Base-by-base conservation (phyloP, 192 early-diverging fungal species). In the Physocladia obscura region DNA sequence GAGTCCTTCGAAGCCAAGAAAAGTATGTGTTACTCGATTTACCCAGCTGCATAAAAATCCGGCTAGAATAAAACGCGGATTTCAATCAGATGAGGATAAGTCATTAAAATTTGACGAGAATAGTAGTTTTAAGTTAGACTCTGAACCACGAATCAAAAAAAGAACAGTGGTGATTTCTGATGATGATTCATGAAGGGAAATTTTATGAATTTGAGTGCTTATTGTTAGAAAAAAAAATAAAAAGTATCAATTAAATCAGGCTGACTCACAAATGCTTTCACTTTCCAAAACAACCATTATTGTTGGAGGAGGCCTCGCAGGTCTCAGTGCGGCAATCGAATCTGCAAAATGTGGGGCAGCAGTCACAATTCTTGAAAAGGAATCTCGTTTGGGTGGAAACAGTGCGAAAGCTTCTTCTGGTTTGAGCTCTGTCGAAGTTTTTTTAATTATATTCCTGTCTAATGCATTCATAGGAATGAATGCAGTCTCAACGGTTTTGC, bases 341-440 rank as follows among this genome's bases (percentile, higher is more conserved):
- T 86, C 69, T 3, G 54, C 54, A 13, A 13, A 26, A 49, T 22
- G n/a, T 24, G 69, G 69, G 2, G 83, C 81, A 24, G 85, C 84
- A 27, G 88, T 91, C 65, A 73, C 87, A 39, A 68, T 91, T n/a
- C 62, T 90, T 27, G 88, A 90, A 60, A 90, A 90, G 76, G 86
- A 89, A 70, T 75, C 85, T 61, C 84, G 85, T 70, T 78, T 89
- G 62, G 74, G 74, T 2, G 93, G 93, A 26, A 94, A 93, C 84
- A 91, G 89, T 24, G 90, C 90, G 58, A 94, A 93, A 78, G 93
- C 93, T 21, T 91, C 92, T 8, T 93, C 92, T 1, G 93, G 93
- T 54, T 91, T 90, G n/a, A n/a, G n/a, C n/a, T n/a, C n/a, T n/a
- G n/a, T n/a, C n/a, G n/a, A n/a, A n/a, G n/a, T n/a, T n/a, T n/a